phyloP scores from a whole-genome alignment of 176 grass and related monocot genomes.

The Zea luxurians region DNA sequence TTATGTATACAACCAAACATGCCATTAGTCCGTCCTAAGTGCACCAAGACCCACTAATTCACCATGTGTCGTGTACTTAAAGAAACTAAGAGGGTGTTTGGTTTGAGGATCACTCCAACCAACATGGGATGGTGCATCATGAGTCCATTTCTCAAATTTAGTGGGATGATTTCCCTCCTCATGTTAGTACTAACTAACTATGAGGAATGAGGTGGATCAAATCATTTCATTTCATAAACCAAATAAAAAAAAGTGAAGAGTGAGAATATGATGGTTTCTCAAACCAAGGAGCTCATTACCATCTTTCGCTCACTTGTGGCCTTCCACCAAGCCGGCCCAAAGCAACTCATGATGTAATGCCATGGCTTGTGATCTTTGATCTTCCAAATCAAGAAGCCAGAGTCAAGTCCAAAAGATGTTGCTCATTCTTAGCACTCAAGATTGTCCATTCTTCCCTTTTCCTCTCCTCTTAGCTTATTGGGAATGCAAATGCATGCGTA shows the following conservation, averaged over 20 bases:
- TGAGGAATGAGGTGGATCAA: no score
- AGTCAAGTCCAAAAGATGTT: constrained; percentile 18
- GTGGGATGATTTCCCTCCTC: no score
- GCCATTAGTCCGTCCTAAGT: not conserved
- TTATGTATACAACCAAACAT: no score
- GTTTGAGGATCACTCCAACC: no score
- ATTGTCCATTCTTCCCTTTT: constrained; percentile 2
- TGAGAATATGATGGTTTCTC: no score
- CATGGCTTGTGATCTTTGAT: constrained; percentile 19
- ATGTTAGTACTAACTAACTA: no score
- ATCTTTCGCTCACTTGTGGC: not conserved
- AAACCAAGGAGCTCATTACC: not conserved
- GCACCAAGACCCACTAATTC: constrained; percentile 10
- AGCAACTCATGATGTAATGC: constrained; percentile 27
- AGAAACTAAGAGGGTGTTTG: not conserved
- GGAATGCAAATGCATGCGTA: not conserved
- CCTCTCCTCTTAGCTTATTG: not conserved
- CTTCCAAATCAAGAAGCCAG: constrained; percentile 23
- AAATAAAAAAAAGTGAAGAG: no score
- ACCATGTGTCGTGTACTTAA: constrained; percentile 37
- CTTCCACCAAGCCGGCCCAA: no score
- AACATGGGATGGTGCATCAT: no score
- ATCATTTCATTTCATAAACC: no score
- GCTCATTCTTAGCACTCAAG: constrained; percentile 35
- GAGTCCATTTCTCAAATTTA: no score